Conservation (phyloP, 2,329 filamentous ascomycete genomes). For the Phialemonium atrogriseum region DNA sequence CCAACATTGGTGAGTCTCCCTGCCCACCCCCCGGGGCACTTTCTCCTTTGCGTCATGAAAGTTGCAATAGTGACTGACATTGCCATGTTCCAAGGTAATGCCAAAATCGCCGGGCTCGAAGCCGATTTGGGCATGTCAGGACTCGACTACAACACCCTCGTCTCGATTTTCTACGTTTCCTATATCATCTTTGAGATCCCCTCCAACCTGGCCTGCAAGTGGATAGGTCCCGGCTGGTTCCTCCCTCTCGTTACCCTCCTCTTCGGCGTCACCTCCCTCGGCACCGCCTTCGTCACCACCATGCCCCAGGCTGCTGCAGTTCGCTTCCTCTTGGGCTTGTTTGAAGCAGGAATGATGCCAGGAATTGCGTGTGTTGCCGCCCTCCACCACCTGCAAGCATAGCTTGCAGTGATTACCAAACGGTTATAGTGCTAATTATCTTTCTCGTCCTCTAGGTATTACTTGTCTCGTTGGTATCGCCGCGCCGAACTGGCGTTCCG, state of each 20-base stretch:
- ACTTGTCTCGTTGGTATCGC: constrained; percentile 55
- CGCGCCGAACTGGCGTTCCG: constrained; percentile 53
- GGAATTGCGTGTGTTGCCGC: no score
- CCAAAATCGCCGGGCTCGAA: constrained; percentile 46
- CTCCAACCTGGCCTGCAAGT: constrained; percentile 52
- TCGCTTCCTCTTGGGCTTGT: constrained; percentile 49
- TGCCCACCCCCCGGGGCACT: neutral
- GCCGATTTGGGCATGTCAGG: constrained; percentile 41
- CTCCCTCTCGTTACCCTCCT: constrained; percentile 45
- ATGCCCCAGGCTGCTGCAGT: constrained; percentile 38
- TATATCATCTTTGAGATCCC: constrained; percentile 59
- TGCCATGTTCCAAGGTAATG: constrained; percentile 43
- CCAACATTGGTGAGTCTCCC: constrained; percentile 57
- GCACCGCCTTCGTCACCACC: constrained; percentile 48
- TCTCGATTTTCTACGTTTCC: constrained; percentile 53
- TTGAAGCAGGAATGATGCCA: constrained; percentile 57
- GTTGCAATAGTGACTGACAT: no score
- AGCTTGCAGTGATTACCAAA: no score
- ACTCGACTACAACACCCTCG: constrained; percentile 52
- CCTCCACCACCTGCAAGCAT: no score
- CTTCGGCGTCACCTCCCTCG: constrained; percentile 48
- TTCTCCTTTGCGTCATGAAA: neutral
- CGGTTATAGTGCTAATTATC: no score
- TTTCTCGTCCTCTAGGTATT: no score
- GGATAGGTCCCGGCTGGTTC: constrained; percentile 54